Evolutionary conservation across 2,329 filamentous ascomycete species (phyloP).

Genomic region (Paramyrothecium sp.): DNA sequence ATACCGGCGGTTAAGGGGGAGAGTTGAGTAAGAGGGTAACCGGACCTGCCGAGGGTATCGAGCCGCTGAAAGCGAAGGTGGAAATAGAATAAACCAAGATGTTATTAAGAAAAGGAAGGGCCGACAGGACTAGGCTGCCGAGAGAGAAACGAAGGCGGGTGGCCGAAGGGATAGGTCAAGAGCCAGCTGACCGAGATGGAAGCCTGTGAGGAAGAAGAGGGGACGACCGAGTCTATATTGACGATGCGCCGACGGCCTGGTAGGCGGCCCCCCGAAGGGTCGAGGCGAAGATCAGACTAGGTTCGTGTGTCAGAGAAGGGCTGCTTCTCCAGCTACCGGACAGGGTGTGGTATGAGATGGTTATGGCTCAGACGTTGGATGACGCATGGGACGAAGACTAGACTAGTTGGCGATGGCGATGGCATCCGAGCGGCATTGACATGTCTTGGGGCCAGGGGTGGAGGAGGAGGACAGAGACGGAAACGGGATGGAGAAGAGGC

Average conservation of each 20-base stretch:
- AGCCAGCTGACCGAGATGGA: background rate
- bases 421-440: constrained; percentile 53
- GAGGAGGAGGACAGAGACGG: background rate
- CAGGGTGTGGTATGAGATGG: constrained; percentile 34
- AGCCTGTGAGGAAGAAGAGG: background rate
- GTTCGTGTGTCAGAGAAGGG: background rate
- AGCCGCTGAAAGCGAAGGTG: constrained; percentile 35
- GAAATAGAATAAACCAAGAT: constrained; percentile 42
- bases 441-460: constrained; percentile 18
- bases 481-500: background rate
- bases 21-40: constrained; percentile 40
- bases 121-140: constrained; percentile 5
- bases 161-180: background rate
- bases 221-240: background rate
- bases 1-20: constrained; percentile 18
- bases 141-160: background rate
- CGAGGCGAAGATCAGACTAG: background rate
- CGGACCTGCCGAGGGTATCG: constrained; percentile 46
- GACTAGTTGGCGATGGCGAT: constrained; percentile 20
- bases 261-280: background rate
- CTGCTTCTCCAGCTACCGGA: constrained; percentile 2
- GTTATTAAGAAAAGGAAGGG: constrained; percentile 12
- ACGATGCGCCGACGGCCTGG: background rate
- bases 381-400: constrained; percentile 17
- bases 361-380: constrained; percentile 46